Base-by-base conservation (phyloP, 164 flowering plant species). In the Chimonanthus praecox region DNA sequence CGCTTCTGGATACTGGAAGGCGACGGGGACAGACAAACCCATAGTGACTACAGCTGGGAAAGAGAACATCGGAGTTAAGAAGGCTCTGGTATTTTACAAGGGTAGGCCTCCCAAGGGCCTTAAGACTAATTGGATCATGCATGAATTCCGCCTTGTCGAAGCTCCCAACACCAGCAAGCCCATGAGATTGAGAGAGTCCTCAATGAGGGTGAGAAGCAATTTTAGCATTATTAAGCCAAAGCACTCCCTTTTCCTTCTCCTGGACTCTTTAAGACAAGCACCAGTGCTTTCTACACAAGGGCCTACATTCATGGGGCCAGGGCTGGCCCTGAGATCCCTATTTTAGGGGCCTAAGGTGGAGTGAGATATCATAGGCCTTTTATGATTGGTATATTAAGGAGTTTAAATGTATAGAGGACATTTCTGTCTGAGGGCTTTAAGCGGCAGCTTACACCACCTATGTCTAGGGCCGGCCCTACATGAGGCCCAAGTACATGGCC, bases 61-160 rank as follows among this genome's bases (percentile, higher is more conserved):
- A 7, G 72, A 72, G 67, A 81, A 75, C 21, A 76, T 87, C 61
- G 90, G 90, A 5, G 83, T 85, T 58, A 87, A 85, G 82, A 87
- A 85, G 74, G 85, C 86, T 15, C 82, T 85, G 18, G 90, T 85
- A 7, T 87, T 84, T 74, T 87, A 87, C 83, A 76, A 68, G 58
- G 90, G 90, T 3, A 83, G 74, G 64, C 86, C 90, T 67, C 88
- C 90, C 2, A 85, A 81, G 73, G 90, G 87, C 2, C 47, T 76
- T 72, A 87, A 85, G 73, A 84, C 86, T 4, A 79, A 85, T 73
- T 85, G 90, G 90, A 85, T 84, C 71, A 87, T 87, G 90, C 88
- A 87, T 64, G 90, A 87, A 61, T 87, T 83, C 76, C 85, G 89
- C 69, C 83, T 86, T 11, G 68, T 77, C 0, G 83, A 77, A 33